Evolutionary conservation across 2,329 filamentous ascomycete genomes (phyloP), one percentile per base, ranked within the genome.

Genomic region (Clarireedia sp.): DNA sequence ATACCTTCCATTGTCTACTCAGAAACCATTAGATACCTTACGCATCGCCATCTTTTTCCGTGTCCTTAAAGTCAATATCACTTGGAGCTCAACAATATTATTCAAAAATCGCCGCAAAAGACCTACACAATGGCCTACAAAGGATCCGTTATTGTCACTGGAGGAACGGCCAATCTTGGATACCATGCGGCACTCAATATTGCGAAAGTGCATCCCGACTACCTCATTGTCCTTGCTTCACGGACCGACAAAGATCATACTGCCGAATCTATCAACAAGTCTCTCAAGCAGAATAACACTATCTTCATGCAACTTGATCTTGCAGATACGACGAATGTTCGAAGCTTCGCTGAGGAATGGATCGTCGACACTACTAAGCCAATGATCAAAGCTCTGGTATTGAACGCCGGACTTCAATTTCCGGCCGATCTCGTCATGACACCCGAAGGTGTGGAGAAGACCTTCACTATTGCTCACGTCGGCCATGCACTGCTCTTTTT

Each of bases 401-500:
- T 78, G 19, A 79, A 80, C 51, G 76, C 76, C 2, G 76, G 67
- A 0, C 57, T 78, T 0, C 75, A 80, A 58, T 72, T 76, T 24
- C 43, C n/a, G 1, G 4, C 21, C 7, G 33, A 7, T 9, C 43
- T 48, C 48, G 72, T 73, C 0, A 68, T 71, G 48, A 73, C 72
- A 0, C 57, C 51, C 0, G 73, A 78, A 19, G 73, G 73, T 7
- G 63, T 78, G 41, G 78, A 80, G 61, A 60, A 63, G 33, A 75
- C 73, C 6, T 81, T 81, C 59, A 75, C 68, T 4, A 69, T 78
- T 59, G 75, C 72, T 55, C 75, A 79, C 58, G 69, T 79, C 43
- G 77, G 77, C 5, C 75, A 80, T 60, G 72, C 75, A 14, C 64
- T 79, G 2, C 70, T 80, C 0, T 75, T 77, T 62, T 73, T 74